Base-by-base conservation (phyloP, 2,329 filamentous ascomycete genomes). In the Zopfia rhizophila region DNA sequence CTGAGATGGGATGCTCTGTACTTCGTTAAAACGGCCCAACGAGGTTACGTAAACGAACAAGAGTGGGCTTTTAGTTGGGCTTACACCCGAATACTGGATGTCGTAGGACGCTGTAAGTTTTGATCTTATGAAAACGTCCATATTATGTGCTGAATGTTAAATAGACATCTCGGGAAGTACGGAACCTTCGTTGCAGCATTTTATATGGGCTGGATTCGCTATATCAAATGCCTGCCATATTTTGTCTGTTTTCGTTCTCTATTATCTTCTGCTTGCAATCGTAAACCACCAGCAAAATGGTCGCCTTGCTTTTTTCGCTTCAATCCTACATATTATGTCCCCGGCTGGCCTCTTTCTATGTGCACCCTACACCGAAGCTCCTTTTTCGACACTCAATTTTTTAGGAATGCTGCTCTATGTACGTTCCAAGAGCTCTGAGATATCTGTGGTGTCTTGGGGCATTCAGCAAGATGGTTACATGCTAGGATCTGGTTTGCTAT, bases 291-390 rank as follows among this genome's bases (percentile, higher is more conserved):
- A 40, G 4, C 53, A 58, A 21, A 66, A 58, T 32, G 57, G 53
- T 53, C 76, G 68, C n/a, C 69, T 88, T 28, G 82, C 90, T 2
- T 85, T 93, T 51, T 66, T 88, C 16, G 81, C 90, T 7, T 84
- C 90, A 3, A 75, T 82, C 12, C 76, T 97, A 36, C 91, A 97
- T 69, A 81, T 96, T 43, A 65, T 97, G 36, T 94, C 90, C 0
- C 93, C 94, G 0, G 94, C 89, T 0, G 93, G 93, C 1, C 73
- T 97, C 2, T 97, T 99, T 66, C 82, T 99, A 13, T 92, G 88
- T 0, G 88, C 92, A 0, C 91, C 93, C 0, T 96, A 94, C 69
- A 82, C 85, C 7, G 94, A 99, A 74, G 85, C 88, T 53, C 70
- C 87, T 0, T 97, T 91, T 70, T 86, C 93, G 0, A 77, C 89